These are phyloP conservation scores for Peronospora tabacina DNA, from an alignment of 352 stramenopile genomes.

Conservation along the genomic window DNA sequence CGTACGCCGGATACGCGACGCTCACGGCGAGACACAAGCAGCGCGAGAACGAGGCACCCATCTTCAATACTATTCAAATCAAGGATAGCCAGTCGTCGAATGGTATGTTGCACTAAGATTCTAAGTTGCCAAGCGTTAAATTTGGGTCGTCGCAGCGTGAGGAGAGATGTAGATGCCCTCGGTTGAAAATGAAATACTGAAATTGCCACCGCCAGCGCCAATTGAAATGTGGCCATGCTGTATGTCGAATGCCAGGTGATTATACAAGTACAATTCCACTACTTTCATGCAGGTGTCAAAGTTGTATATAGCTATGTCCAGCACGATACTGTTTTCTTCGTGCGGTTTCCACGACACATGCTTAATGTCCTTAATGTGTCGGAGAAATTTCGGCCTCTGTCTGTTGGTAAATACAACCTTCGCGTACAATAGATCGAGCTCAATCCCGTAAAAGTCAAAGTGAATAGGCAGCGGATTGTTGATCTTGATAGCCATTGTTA, in stretches of 20 bases:
- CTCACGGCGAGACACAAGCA: conserved; percentile 43
- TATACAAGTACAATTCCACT: conserved; percentile 52
- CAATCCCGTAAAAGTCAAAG: conserved; percentile 59
- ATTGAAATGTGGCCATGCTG: conserved; percentile 49
- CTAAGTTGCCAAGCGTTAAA: conserved; percentile 21
- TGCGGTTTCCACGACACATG: conserved; percentile 54
- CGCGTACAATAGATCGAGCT: conserved; percentile 67
- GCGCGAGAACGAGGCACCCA: conserved; percentile 50
- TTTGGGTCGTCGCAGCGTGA: background rate
- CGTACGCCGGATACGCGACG: conserved; percentile 59
- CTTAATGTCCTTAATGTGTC: conserved; percentile 43
- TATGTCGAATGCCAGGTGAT: conserved; percentile 64
- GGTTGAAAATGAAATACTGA: conserved; percentile 66
- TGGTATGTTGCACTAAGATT: conserved; percentile 2
- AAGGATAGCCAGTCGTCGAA: conserved; percentile 5
- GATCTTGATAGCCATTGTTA: conserved; percentile 63
- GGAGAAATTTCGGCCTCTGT: conserved; percentile 27
- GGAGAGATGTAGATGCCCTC: conserved; percentile 61
- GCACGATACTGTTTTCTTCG: conserved; percentile 54
- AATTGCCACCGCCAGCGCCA: conserved; percentile 49
- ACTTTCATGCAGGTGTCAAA: conserved; percentile 62
- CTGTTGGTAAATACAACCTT: conserved; percentile 10
- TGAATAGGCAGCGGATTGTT: conserved; percentile 77
- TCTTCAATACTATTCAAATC: conserved; percentile 8
- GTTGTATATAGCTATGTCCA: conserved; percentile 42